Percentiles rank a stretch among this genome's conserved stretches.
These are phyloP conservation scores for Thymus mandschuricus DNA, from an alignment of 257 asterid genomes.

Conservation along the genomic window DNA sequence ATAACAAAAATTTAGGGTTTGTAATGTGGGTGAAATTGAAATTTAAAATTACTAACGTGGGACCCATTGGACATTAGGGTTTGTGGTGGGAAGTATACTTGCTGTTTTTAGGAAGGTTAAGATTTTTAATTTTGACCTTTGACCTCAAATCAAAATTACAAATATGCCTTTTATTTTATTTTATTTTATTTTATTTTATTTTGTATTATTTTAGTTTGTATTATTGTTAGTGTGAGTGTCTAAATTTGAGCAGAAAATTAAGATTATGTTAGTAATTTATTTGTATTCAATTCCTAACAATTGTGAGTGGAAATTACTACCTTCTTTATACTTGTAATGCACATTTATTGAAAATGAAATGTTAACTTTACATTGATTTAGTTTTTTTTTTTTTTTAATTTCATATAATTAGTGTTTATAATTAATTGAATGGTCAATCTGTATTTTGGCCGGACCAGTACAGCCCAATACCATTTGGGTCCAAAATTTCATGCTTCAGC, in stretches of 20 bases:
- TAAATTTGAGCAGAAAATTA: background rate
- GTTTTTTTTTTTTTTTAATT: background rate
- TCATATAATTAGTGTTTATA: too few species aligned
- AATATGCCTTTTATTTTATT: background rate
- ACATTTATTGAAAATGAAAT: background rate
- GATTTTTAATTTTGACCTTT: conserved; percentile 8
- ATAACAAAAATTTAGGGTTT: conserved; percentile 4
- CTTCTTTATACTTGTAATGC: conserved; percentile 9
- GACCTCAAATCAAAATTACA: background rate
- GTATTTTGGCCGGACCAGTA: too few species aligned
- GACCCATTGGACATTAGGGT: conserved; percentile 34
- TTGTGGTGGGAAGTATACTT: conserved; percentile 1
- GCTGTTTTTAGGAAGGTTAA: background rate
- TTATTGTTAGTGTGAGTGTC: background rate
- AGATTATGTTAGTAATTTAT: background rate
- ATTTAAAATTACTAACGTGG: background rate
- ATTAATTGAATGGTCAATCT: too few species aligned
- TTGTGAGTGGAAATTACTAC: conserved; percentile 4
- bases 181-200: too few species aligned
- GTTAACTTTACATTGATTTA: background rate
- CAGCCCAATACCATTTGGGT: too few species aligned
- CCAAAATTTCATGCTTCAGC: too few species aligned
- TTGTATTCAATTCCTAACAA: conserved; percentile 14
- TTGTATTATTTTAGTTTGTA: too few species aligned
- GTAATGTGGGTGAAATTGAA: background rate